Evolutionary conservation across 768 basidiomycete genomes (phyloP), one percentile per base, ranked within the genome.

Genomic region (Amanita inopinata): DNA sequence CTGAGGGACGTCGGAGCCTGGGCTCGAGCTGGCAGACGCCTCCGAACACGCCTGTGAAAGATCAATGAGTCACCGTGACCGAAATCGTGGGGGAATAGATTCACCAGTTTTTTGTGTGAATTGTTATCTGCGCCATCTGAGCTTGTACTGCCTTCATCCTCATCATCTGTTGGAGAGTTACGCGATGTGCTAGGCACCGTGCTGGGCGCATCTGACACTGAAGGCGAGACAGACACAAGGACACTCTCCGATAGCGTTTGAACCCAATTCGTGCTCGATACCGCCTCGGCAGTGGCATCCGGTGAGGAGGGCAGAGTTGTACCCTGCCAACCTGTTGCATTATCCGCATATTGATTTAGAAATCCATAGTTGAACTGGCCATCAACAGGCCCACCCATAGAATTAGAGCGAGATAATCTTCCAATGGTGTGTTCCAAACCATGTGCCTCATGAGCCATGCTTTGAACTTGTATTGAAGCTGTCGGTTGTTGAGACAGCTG

Each of bases 1-100:
- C 46, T 77, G 71, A 4, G 87, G 85, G 35, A 90, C 73, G 53
- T 88, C 85, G 34, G 66, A 63, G 17, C 60, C 50, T 28, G 58
- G 54, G 53, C 51, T 30, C 48, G 35, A 38, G 9, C 22, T 38
- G 20, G 61, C 55, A 17, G 59, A 51, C 1, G 55, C 55, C 47
- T 66, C 64, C 40, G 51, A 53, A 27, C 57, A 54, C 12, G 56
- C 47, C 62, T 65, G 37, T 27, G 45, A 28, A 48, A 32, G 8
- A 28, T 12, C 7, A 40, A 45, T 38, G 32, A 41, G 47, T 40
- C 27, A 48, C 8, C 32, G 6, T 3, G 18, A 34, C 33, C 23
- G 27, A 36, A 10, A 40, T 12, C 33, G 12, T n/a, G 9, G 19
- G 40, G 18, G 24, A 15, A 42, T 36, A 39, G 8, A 27, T 17